Percentiles rank a stretch among this genome's conserved stretches.
Conservation (phyloP, 345 rosid genomes). For the Turnera subulata region DNA sequence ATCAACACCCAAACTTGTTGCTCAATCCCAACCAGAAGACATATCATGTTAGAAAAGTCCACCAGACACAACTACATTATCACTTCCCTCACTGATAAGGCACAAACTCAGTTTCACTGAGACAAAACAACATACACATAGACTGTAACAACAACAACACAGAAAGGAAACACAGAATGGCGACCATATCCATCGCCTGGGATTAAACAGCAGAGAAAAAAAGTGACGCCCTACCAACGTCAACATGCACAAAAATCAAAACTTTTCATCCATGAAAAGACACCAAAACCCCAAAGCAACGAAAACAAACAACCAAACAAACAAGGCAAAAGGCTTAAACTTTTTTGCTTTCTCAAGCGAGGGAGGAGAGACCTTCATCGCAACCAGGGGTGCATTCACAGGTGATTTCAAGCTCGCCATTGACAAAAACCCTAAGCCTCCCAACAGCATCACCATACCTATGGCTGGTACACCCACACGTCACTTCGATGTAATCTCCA, state of each 20-base stretch:
- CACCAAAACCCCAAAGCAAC: slow-evolving; percentile 5
- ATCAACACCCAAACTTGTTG: slow-evolving; percentile 6
- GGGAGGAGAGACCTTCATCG: slow-evolving; percentile 68
- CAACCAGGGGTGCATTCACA: slow-evolving; percentile 99
- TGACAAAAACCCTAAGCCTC: slow-evolving; percentile 93
- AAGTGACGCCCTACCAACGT: slow-evolving; percentile 45
- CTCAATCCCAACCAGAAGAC: slow-evolving; percentile 15
- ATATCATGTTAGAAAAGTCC: slow-evolving; percentile 22
- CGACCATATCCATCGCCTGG: slow-evolving; percentile 16
- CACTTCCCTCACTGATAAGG: slow-evolving; percentile 13
- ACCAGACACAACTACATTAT: slow-evolving; percentile 31
- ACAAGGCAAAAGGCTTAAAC: slow-evolving; percentile 1
- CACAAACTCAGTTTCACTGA: slow-evolving; percentile 27
- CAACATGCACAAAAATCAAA: slow-evolving; percentile 43
- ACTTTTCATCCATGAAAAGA: slow-evolving; percentile 15
- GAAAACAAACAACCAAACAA: background rate
- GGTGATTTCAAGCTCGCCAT: slow-evolving; percentile 87
- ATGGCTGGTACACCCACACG: slow-evolving; percentile 98
- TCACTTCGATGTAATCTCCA: slow-evolving; percentile 79
- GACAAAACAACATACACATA: slow-evolving; percentile 55
- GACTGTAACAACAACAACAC: slow-evolving; percentile 19
- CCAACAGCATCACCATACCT: slow-evolving; percentile 99
- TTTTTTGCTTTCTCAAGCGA: too few species aligned
- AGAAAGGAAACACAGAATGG: slow-evolving; percentile 14
- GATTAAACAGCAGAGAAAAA: slow-evolving; percentile 31